phyloP scores from a whole-genome alignment of 83 land plant genomes.

The Thuja plicata region DNA sequence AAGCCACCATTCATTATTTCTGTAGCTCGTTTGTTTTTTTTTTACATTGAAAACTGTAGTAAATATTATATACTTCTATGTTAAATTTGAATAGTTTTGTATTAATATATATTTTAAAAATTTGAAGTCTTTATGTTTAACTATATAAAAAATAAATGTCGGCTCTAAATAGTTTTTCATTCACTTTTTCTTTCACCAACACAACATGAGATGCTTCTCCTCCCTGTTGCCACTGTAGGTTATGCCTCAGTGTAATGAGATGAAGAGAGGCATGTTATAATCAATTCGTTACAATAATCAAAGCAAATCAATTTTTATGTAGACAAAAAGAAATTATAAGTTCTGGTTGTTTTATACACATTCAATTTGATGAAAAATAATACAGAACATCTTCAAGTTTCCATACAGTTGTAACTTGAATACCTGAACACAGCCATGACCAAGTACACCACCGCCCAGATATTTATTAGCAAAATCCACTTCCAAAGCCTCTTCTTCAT shows the following conservation, averaged over 20 bases:
- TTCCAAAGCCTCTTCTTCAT: conserved; percentile 60
- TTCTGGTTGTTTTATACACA: neutral
- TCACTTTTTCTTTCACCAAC: no score
- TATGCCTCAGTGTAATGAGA: neutral
- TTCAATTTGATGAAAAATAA: neutral
- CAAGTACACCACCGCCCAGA: conserved; percentile 93
- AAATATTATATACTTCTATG: no score
- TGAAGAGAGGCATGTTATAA: neutral
- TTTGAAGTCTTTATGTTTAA: no score
- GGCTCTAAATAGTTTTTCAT: no score
- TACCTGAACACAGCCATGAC: conserved; percentile 86
- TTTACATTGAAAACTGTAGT: no score
- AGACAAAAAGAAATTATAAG: neutral
- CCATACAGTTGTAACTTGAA: neutral
- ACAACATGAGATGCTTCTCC: no score
- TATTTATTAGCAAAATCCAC: conserved; percentile 93
- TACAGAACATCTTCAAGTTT: neutral
- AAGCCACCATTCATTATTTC: no score
- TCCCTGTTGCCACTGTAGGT: no score
- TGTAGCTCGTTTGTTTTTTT: no score
- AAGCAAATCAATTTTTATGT: neutral
- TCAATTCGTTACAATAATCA: neutral
- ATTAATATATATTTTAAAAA: no score
- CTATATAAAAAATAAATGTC: no score
- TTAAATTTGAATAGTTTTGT: no score